Evolutionary conservation across 83 land plant species (phyloP).

Genomic region (Picea engelmannii): DNA sequence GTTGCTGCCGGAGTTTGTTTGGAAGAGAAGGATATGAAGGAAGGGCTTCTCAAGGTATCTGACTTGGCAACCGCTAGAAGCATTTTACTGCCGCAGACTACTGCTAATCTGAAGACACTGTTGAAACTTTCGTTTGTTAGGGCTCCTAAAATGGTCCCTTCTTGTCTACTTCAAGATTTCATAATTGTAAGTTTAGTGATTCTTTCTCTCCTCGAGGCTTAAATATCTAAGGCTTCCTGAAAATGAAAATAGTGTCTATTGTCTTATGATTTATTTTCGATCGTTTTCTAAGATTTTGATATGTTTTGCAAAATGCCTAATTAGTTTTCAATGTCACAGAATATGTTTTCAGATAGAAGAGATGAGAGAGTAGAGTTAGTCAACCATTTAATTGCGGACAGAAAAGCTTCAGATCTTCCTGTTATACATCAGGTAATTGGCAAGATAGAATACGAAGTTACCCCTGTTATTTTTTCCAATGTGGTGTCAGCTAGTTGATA

Average conservation of each 20-base stretch:
- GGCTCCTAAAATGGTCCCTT: constrained; percentile 18
- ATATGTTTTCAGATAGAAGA: constrained; percentile 18
- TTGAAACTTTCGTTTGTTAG: constrained; percentile 15
- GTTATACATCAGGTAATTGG: constrained; percentile 12
- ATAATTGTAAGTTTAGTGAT: constrained; percentile 13
- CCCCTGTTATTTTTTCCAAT: background rate
- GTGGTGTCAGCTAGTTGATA: background rate
- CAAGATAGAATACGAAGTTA: background rate
- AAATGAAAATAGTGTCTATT: background rate
- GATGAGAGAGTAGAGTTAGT: constrained; percentile 24
- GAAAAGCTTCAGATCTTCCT: constrained; percentile 19
- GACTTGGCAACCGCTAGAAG: constrained; percentile 1
- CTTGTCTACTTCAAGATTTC: constrained; percentile 19
- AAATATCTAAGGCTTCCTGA: background rate
- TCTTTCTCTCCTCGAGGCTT: background rate
- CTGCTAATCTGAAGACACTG: constrained; percentile 10
- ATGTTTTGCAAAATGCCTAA: background rate
- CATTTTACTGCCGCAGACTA: constrained; percentile 12
- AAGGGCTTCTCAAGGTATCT: constrained; percentile 11
- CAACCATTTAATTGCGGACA: constrained; percentile 8
- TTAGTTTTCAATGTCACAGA: constrained; percentile 1
- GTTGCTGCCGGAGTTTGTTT: constrained; percentile 17
- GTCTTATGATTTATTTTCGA: background rate
- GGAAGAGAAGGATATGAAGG: constrained; percentile 13
- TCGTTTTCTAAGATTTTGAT: constrained; percentile 1